These are phyloP conservation scores for Pestalotiopsis sp. DNA, from an alignment of 2,329 filamentous ascomycete species.

Conservation along the genomic window DNA sequence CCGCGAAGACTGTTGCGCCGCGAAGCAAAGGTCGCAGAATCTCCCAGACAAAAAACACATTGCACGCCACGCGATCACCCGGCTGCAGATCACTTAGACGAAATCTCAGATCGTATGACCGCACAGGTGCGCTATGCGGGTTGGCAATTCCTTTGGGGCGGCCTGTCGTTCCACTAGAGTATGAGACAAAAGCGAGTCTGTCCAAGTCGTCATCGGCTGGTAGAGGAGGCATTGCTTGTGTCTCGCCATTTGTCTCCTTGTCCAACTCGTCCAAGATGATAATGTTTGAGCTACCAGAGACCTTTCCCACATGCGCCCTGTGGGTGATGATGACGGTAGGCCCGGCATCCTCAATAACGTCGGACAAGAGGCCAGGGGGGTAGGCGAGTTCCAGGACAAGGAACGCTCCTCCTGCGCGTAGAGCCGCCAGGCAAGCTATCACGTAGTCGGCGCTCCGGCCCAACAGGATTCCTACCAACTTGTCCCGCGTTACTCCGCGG, in stretches of 20 bases:
- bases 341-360: slow-evolving; percentile 76
- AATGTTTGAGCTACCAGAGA: slow-evolving; percentile 64
- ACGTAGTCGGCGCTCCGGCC: slow-evolving; percentile 79
- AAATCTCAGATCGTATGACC: slow-evolving; percentile 76
- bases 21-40: slow-evolving; percentile 76
- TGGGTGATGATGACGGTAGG: slow-evolving; percentile 74
- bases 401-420: slow-evolving; percentile 79
- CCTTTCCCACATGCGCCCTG: slow-evolving; percentile 63
- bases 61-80: slow-evolving; percentile 81
- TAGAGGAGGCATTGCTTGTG: slow-evolving; percentile 48
- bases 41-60: slow-evolving; percentile 88
- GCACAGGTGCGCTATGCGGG: slow-evolving; percentile 72
- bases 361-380: slow-evolving; percentile 71
- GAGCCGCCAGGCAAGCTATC: slow-evolving; percentile 75
- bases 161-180: slow-evolving; percentile 77
- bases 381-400: slow-evolving; percentile 81
- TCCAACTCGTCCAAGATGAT: slow-evolving; percentile 63
- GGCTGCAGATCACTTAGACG: slow-evolving; percentile 68
- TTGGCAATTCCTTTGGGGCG: slow-evolving; percentile 80
- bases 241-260: slow-evolving; percentile 28
- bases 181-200: slow-evolving; percentile 77
- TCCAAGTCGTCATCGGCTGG: slow-evolving; percentile 71
- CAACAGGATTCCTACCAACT: slow-evolving; percentile 74
- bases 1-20: slow-evolving; percentile 74
- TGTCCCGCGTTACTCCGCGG: slow-evolving; percentile 72